These are phyloP conservation scores for Ambrosia trifida DNA, from an alignment of 129 eudicot species.

Conservation along the genomic window DNA sequence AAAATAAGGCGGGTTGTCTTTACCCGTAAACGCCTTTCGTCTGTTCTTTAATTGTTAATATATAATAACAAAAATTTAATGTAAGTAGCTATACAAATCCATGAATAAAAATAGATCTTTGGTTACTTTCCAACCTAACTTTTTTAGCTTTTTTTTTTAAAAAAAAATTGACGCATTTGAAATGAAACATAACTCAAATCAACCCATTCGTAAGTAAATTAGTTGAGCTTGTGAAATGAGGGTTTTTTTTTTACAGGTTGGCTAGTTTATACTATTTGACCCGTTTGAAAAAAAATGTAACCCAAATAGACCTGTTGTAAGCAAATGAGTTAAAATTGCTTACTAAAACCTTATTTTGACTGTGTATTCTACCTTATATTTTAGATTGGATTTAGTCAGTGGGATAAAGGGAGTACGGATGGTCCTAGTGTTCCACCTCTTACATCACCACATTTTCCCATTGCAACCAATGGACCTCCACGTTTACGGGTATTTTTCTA, in stretches of 20 bases:
- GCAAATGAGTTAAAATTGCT: not conserved
- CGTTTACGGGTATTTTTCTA: no score
- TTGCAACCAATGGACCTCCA: no score
- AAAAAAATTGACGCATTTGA: not conserved
- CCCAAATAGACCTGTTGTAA: not conserved
- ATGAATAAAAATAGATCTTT: not conserved
- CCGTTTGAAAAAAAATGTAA: not conserved
- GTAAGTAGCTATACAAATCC: not conserved
- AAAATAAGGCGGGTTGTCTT: not conserved
- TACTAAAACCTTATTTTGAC: conserved; percentile 21
- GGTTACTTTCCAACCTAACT: not conserved
- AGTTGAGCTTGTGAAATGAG: no score
- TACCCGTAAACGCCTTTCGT: not conserved
- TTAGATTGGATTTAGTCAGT: conserved; percentile 41
- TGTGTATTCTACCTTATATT: not conserved
- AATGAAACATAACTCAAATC: not conserved
- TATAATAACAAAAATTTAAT: not conserved
- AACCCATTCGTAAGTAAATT: not conserved
- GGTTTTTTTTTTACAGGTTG: no score
- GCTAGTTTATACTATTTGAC: not conserved
- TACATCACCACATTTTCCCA: no score
- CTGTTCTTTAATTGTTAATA: not conserved
- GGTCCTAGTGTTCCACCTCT: no score
- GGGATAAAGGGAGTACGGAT: no score
- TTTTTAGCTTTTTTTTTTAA: not conserved